Evolutionary conservation across 306 rosid genomes (phyloP), one percentile per base, ranked within the genome.

Genomic region (Quercus agrifolia): DNA sequence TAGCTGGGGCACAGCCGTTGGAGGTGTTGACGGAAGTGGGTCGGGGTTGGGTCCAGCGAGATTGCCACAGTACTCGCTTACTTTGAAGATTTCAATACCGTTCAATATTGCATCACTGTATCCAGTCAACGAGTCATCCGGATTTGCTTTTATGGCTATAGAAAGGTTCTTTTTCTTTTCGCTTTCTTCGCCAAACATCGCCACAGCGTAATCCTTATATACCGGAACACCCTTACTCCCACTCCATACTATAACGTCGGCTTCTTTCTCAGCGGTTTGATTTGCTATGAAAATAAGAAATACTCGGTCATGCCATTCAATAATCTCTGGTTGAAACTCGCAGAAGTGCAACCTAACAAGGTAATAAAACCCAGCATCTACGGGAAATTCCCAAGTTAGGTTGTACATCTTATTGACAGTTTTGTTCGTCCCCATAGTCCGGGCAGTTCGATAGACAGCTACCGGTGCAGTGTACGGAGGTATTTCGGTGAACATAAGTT

Each of bases 331-430:
- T 0, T 30, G 57, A 31, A 30, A 3, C 30, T 70, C 82, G 49
- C 85, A 82, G 38, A 82, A 82, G 25, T 82, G 82, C 10, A 82
- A 73, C 46, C 82, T 79, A 17, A 73, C 58, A 31, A 82, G 68
- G 18, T 82, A 82, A 28, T 12, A 1, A 54, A 82, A 78, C 5
- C 64, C 44, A 3, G 66, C 14, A 59, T 82, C 79, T 1, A 82
- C 58, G 0, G 85, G 38, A 59, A 76, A 82, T 19, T 1, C 28
- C 85, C 85, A 82, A 0, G 81, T 72, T 17, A 82, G 78, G 12
- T 64, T 82, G 74, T 4, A 63, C 3, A 5, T 72, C 75, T 35
- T 52, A 55, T 64, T 82, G 2, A 25, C 1, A 0, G 28, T 3
- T 14, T 2, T 0, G 4, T 55, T 9, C 0, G 0, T 21, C 9